Base-by-base conservation (phyloP, 495 filamentous ascomycete species). In the Aspergillus sparsus region DNA sequence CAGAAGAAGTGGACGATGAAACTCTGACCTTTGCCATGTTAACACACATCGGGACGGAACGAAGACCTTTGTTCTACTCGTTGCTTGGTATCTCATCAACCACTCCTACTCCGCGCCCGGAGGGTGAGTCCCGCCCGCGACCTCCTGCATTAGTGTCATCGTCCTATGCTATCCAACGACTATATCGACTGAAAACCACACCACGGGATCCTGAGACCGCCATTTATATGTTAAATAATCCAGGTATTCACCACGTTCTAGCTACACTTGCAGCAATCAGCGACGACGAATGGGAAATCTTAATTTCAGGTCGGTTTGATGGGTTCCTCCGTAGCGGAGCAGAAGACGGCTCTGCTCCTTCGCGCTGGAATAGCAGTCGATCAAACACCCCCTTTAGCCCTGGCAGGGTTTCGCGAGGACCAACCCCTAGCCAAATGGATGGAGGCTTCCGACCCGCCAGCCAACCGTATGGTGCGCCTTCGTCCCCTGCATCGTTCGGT, bases 241-340 rank as follows among this genome's bases (percentile, higher is more conserved):
- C 87, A 0, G 74, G 79, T 31, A 79, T 95, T 41, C 95, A 98
- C 69, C 87, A 91, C 65, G 85, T 96, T 10, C 85, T 99, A 21
- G 85, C 88, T 32, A 97, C 94, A 1, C 84, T 99, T 33, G 87
- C 91, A 15, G 87, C 88, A 41, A 92, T 99, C 67, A 92, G 85
- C 63, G 81, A 87, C 32, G 86, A 85, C 13, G 95, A 99, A 70
- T 97, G 96, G 92, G 95, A 99, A 41, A 93, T 99, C 44, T 83
- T 99, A 34, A 90, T 88, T 32, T 97, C 93, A 0, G 95, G 95
- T 31, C 91, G 93, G 39, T 98, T 99, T 67, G 94, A 98, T 69
- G 93, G 93, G 5, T 98, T 98, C 76, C 83, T 98, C 16, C 94
- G 93, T 84, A 93, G 90, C 45, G 93, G 93, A n/a, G 90, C 89